Percentiles rank a stretch among this genome's conserved stretches.
Evolutionary conservation across 331 rosid species (phyloP).

Genomic region (Ulmus americana): DNA sequence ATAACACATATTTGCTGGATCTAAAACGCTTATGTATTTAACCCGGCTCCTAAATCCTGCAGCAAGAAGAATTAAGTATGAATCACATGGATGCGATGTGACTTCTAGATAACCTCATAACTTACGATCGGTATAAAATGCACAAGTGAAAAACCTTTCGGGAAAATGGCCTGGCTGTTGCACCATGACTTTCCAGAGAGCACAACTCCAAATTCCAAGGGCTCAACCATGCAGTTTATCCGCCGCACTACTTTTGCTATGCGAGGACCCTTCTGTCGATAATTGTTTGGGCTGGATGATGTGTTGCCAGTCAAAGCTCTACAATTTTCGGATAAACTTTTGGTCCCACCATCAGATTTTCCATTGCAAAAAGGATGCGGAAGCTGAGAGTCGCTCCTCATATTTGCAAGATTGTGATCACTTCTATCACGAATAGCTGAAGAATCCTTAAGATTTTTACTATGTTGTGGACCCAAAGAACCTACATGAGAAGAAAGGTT

Average conservation of each 20-base stretch:
- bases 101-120: neutral
- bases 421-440: slow-evolving; percentile 23
- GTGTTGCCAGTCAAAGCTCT: slow-evolving; percentile 44
- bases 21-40: slow-evolving; percentile 61
- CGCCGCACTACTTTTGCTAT: slow-evolving; percentile 94
- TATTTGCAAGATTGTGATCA: slow-evolving; percentile 21
- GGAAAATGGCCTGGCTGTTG: slow-evolving; percentile 79
- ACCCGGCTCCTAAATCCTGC: slow-evolving; percentile 96
- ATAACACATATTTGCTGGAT: slow-evolving; percentile 67
- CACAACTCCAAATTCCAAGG: slow-evolving; percentile 76
- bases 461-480: slow-evolving; percentile 31
- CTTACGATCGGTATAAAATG: slow-evolving; percentile 9
- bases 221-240: slow-evolving; percentile 89
- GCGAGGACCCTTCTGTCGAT: slow-evolving; percentile 92
- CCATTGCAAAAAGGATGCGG: slow-evolving; percentile 36
- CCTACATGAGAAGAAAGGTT: slow-evolving; percentile 30
- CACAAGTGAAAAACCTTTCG: slow-evolving; percentile 55
- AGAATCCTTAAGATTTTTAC: slow-evolving; percentile 26
- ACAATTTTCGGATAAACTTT: slow-evolving; percentile 41
- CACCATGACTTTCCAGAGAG: slow-evolving; percentile 91
- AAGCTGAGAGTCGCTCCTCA: slow-evolving; percentile 27
- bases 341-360: slow-evolving; percentile 41
- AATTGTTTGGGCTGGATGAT: slow-evolving; percentile 49
- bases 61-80: slow-evolving; percentile 30
- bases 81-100: slow-evolving; percentile 6